Base-by-base conservation (phyloP, 768 basidiomycete species). In the Thelephora aurantiotincta region DNA sequence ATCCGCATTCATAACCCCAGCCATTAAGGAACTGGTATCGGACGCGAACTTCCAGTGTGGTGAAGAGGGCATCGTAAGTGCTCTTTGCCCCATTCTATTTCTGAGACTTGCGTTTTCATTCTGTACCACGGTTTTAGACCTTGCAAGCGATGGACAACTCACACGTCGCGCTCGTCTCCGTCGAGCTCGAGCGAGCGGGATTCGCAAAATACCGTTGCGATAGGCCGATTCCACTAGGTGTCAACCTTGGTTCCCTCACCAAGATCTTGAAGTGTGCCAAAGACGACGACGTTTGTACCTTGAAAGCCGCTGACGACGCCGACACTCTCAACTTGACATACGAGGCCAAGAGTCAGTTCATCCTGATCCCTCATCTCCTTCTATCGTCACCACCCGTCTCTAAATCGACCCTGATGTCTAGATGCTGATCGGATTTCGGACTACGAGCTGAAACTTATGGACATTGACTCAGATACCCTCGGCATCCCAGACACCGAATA, bases 121-220 rank as follows among this genome's bases (percentile, higher is more conserved):
- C 13, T 1, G 19, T 18, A n/a, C 46, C 54, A 12, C 22, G 11
- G 14, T 26, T 23, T 4, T 51, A 81, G 80, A 78, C 78, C 47
- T 75, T 99, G 4, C 94, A 98, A 70, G 96, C 94, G 3, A 99
- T 98, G 94, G 96, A 98, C 70, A 98, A 97, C 74, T 96, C 94
- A 2, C 94, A 98, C 65, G 94, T 99, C 58, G 96, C 94, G 1
- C 85, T 98, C 54, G 94, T 99, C 35, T 70, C 89, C 6, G 90
- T 96, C 43, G 75, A 83, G 51, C 75, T 99, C 26, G 68, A 82
- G 35, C 75, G 78, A 1, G 68, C 74, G 0, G 89, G 88, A 30
- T 98, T 99, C 74, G 73, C 77, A 56, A 69, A 73, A 46, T 99
- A 83, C 65, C 82, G 96, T 54, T 98, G 94, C 61, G 96, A 99